phyloP scores from a whole-genome alignment of 2,329 filamentous ascomycete genomes.

The Pestalotiopsis fici region DNA sequence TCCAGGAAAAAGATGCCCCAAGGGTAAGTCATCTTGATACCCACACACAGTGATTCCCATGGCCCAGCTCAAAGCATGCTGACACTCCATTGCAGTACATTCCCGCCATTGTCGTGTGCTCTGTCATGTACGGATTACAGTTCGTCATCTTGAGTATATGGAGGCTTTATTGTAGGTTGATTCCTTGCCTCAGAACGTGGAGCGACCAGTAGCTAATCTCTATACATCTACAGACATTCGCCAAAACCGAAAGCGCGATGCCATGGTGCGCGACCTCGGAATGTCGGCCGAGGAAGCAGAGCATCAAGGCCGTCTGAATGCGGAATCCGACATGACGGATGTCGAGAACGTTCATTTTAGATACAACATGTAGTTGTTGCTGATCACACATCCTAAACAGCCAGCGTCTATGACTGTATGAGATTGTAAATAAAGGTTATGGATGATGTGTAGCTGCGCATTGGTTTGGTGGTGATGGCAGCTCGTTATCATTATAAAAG shows the following conservation, averaged over 20 bases:
- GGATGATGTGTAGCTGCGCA: too few relatives aligned
- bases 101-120: conserved; percentile 20
- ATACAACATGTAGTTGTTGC: conserved; percentile 5
- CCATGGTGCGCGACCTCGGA: conserved; percentile 20
- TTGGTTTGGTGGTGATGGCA: too few relatives aligned
- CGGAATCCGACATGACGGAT: conserved; percentile 23
- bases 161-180: conserved; percentile 26
- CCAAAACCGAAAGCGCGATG: conserved; percentile 24
- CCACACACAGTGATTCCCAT: not conserved
- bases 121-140: conserved; percentile 24
- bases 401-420: not conserved
- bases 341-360: conserved; percentile 19
- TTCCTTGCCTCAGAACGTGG: not conserved
- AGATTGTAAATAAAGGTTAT: too few relatives aligned
- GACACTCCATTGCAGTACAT: conserved; percentile 12
- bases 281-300: conserved; percentile 26
- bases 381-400: not conserved
- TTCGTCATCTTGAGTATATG: conserved; percentile 24
- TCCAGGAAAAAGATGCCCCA: conserved; percentile 19
- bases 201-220: not conserved
- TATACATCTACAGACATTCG: conserved; percentile 21
- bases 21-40: not conserved
- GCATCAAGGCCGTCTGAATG: conserved; percentile 24
- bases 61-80: not conserved
- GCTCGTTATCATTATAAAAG: too few relatives aligned